Base-by-base conservation (phyloP, 1,139 yeast species). In the Scheffersomyces parashehatae region DNA sequence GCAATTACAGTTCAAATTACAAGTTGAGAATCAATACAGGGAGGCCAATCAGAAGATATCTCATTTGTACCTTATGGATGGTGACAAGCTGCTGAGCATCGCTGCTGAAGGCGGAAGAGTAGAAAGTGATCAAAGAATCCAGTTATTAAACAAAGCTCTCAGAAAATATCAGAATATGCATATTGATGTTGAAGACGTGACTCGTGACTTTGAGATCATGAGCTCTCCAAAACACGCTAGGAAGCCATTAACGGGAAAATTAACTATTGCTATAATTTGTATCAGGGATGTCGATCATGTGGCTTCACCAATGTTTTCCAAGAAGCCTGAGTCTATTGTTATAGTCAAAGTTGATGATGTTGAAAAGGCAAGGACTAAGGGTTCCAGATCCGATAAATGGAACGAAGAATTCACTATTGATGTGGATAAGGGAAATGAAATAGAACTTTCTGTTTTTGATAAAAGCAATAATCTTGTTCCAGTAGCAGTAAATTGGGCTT, bases 211-310 rank as follows among this genome's bases (percentile, higher is more conserved):
- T 56, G 87, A 82, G 41, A 75, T 83, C 16, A 69, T 82, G 62
- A 81, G 79, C 55, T 77, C 85, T 32, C 84, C 85, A 28, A 84
- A 84, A 44, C 83, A 82, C 52, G 83, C 89, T 43, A 81, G 96
- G 50, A 86, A 88, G 48, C 95, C 97, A 0, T 72, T 90, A 38
- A 79, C 90, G 2, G 99, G 99, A 48, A 77, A 81, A 41, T 77
- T 93, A 47, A 81, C 81, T 29, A 75, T 91, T 33, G 80, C 82
- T 15, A 70, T 91, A 42, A 77, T 85, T 37, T 87, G 93, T 31
- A 80, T 91, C 35, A 79, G 95, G 58, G 97, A 90, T 63, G 89
- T 91, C 32, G 97, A 91, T 59, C 99, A 93, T 64, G 85, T 91
- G 41, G 88, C 95, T 4, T 82, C 95, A 5, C 90, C 95, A 9